Evolutionary conservation across 2,329 filamentous ascomycete genomes (phyloP).

Genomic region (Ampelomyces quisqualis): DNA sequence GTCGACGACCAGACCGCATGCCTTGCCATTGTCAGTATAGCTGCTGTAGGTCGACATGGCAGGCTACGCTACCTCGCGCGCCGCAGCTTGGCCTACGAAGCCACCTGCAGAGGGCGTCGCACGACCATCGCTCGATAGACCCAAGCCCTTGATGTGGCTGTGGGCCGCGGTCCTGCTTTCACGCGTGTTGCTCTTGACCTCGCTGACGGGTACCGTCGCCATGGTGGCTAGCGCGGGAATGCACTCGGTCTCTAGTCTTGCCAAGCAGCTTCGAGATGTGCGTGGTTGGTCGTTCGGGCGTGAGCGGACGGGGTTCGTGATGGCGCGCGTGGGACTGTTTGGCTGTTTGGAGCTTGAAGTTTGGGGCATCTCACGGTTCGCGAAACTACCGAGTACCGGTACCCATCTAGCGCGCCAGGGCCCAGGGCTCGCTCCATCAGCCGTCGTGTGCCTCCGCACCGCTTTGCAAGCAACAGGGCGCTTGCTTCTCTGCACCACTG

Average conservation of each 20-base stretch:
- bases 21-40: constrained; percentile 53
- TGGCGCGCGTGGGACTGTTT: constrained; percentile 15
- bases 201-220: constrained; percentile 58
- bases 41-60: neutral
- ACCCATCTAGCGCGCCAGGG: too few species aligned
- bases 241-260: constrained; percentile 3
- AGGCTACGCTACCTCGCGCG: constrained; percentile 70
- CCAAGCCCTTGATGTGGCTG: constrained; percentile 95
- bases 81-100: constrained; percentile 84
- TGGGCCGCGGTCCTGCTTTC: constrained; percentile 94
- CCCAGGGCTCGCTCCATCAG: constrained; percentile 1
- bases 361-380: constrained; percentile 15
- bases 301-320: constrained; percentile 3
- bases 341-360: constrained; percentile 17
- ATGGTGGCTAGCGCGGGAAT: constrained; percentile 24
- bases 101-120: constrained; percentile 72
- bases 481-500: neutral
- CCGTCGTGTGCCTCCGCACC: constrained; percentile 2
- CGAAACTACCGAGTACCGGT: constrained; percentile 21
- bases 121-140: constrained; percentile 77
- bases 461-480: neutral
- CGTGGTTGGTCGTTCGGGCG: constrained; percentile 1
- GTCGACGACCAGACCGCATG: constrained; percentile 93
- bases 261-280: neutral
- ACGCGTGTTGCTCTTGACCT: constrained; percentile 91